These are phyloP conservation scores for Ajuga reptans DNA, from an alignment of 305 asterid genomes.

Conservation along the genomic window DNA sequence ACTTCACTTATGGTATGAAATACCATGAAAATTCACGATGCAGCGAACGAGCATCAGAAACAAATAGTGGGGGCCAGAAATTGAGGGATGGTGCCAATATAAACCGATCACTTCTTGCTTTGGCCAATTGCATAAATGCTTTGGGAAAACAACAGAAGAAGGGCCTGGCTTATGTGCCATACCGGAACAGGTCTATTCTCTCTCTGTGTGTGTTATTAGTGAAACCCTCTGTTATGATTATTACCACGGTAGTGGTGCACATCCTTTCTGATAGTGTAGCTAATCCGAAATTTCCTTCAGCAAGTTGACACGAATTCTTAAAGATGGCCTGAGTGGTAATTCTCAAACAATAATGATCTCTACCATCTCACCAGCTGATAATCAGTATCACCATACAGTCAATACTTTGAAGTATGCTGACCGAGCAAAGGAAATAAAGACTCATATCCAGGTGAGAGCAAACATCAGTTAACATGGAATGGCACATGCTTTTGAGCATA, in stretches of 20 bases:
- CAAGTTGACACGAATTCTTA: slow-evolving; percentile 93
- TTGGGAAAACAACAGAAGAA: slow-evolving; percentile 87
- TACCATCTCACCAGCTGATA: slow-evolving; percentile 80
- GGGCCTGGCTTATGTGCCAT: slow-evolving; percentile 97
- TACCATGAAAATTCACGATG: slow-evolving; percentile 23
- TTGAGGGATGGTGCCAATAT: slow-evolving; percentile 97
- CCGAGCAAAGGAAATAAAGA: slow-evolving; percentile 91
- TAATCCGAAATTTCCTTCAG: slow-evolving; percentile 40
- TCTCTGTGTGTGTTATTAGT: slow-evolving; percentile 2
- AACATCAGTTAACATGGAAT: slow-evolving; percentile 11
- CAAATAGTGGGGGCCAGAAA: slow-evolving; percentile 85
- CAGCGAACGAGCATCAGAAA: slow-evolving; percentile 96
- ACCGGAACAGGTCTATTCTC: slow-evolving; percentile 69
- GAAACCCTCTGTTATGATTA: slow-evolving; percentile 22
- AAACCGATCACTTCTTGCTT: slow-evolving; percentile 87
- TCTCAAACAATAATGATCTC: slow-evolving; percentile 93
- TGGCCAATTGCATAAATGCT: slow-evolving; percentile 96
- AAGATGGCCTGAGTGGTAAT: slow-evolving; percentile 95
- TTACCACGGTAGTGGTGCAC: slow-evolving; percentile 1
- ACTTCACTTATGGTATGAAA: slow-evolving; percentile 18
- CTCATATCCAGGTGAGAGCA: slow-evolving; percentile 77
- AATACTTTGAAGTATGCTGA: slow-evolving; percentile 91
- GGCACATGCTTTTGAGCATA: slow-evolving; percentile 4
- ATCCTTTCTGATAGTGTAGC: slow-evolving; percentile 21
- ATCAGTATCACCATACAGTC: slow-evolving; percentile 88